phyloP scores from a whole-genome alignment of 2,329 filamentous ascomycete species.

The Aspergillus fischeri region DNA sequence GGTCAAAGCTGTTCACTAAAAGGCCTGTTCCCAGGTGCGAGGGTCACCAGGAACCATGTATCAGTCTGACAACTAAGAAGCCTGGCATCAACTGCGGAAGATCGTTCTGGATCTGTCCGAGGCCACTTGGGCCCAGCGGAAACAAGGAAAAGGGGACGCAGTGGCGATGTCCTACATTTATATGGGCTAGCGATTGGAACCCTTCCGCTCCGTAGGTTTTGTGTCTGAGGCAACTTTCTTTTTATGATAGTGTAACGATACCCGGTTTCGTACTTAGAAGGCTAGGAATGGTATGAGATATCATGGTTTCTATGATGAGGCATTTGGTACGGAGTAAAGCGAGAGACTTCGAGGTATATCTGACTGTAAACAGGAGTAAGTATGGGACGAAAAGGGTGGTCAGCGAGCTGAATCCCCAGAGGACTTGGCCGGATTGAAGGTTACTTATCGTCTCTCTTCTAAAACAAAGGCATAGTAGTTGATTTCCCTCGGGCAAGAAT shows the following conservation, averaged over 20 bases:
- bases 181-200: constrained; percentile 63
- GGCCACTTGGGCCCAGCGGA: constrained; percentile 81
- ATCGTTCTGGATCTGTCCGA: constrained; percentile 63
- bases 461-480: neutral
- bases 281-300: neutral
- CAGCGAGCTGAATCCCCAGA: neutral
- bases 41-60: constrained; percentile 77
- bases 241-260: neutral
- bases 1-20: constrained; percentile 78
- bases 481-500: neutral
- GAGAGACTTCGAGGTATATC: neutral
- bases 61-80: constrained; percentile 80
- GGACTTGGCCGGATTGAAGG: neutral
- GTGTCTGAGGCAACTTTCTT: neutral
- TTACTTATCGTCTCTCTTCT: neutral
- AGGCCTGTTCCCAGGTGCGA: constrained; percentile 75
- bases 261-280: neutral
- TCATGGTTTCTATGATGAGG: neutral
- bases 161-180: constrained; percentile 86
- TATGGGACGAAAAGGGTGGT: neutral
- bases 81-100: constrained; percentile 73
- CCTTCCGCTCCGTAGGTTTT: constrained; percentile 11
- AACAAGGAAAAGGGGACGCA: constrained; percentile 78
- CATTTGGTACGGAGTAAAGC: neutral
- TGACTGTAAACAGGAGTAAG: neutral